Evolutionary conservation across 139 green algal genomes (phyloP), one percentile per base, ranked within the genome.

Genomic region (Asterochloris erici): DNA sequence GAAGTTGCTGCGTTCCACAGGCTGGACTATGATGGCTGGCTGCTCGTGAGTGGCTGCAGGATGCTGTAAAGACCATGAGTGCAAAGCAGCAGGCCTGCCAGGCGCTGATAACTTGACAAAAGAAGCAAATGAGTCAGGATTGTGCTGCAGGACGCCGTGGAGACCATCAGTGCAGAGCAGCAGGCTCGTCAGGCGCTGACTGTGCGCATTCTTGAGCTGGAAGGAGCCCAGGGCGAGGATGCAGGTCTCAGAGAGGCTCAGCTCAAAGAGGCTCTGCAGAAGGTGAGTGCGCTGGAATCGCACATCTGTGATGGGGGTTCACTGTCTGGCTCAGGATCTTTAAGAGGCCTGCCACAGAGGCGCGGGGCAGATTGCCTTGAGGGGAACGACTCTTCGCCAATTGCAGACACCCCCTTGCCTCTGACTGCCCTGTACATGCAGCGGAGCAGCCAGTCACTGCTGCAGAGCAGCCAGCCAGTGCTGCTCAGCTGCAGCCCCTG

Each of bases 141-240:
- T 19, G 74, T 79, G 61, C 17, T 26, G 24, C 60, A 82, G 68
- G 69, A 83, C 74, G 76, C 74, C 16, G 27, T 84, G 60, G 81
- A 80, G 19, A 64, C 73, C 24, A 76, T 88, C 23, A 23, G 77
- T 4, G 69, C 78, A 1, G 85, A 84, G 81, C 29, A 61, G 27
- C 68, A 83, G 21, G 61, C 54, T 28, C 80, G 81, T 29, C 16
- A 54, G 29, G n/a, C 64, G 70, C 70, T 86, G 77, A 63, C 77
- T 11, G 77, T 19, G 10, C 77, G 73, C 28, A 19, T 81, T 38
- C n/a, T 38, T 24, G 77, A 74, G 19, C 26, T 81, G 26, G 61
- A 81, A 24, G 77, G 61, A 12, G 27, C 13, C n/a, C 61, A 38
- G 15, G 77, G 61, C 17, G 54, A 62, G 63, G 61, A 81, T 28